A percentile compares a stretch with the other conserved stretches of the same genome.
phyloP scores from a whole-genome alignment of 208 protist genomes.

The Leishmania arabica region DNA sequence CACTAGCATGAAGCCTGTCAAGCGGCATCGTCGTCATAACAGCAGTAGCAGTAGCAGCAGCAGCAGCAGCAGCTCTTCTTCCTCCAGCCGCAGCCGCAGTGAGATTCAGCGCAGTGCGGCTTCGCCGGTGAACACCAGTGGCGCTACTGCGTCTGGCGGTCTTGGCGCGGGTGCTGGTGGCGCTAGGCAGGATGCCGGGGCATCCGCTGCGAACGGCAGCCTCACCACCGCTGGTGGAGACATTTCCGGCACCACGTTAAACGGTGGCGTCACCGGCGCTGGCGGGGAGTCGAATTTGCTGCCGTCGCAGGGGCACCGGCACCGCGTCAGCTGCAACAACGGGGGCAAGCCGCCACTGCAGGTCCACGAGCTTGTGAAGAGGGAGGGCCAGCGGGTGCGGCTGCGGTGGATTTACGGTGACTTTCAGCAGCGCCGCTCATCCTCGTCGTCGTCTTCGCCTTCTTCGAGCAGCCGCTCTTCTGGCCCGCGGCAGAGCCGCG shows the following conservation, averaged over 20 bases:
- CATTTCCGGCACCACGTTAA: not conserved
- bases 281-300: not conserved
- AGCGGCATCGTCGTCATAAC: slow-evolving; percentile 22
- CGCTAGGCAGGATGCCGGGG: not conserved
- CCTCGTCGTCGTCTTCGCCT: slow-evolving; percentile 14
- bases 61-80: slow-evolving; percentile 15
- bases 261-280: not conserved
- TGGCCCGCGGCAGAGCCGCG: not conserved
- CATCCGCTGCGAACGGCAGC: not conserved
- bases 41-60: slow-evolving; percentile 18
- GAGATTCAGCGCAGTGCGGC: slow-evolving; percentile 7
- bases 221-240: not conserved
- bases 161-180: not conserved
- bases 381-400: slow-evolving; percentile 32
- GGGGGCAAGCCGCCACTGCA: slow-evolving; percentile 19
- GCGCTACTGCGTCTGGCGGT: not conserved
- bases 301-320: slow-evolving; percentile 14
- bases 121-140: not conserved
- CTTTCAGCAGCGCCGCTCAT: slow-evolving; percentile 3
- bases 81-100: slow-evolving; percentile 5
- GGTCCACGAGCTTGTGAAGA: slow-evolving; percentile 27
- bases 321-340: slow-evolving; percentile 2
- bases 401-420: slow-evolving; percentile 34
- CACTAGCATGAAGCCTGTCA: slow-evolving; percentile 19
- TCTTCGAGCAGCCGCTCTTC: slow-evolving; percentile 6